phyloP scores from a whole-genome alignment of 108 stramenopile genomes.

The Tribonema minus region DNA sequence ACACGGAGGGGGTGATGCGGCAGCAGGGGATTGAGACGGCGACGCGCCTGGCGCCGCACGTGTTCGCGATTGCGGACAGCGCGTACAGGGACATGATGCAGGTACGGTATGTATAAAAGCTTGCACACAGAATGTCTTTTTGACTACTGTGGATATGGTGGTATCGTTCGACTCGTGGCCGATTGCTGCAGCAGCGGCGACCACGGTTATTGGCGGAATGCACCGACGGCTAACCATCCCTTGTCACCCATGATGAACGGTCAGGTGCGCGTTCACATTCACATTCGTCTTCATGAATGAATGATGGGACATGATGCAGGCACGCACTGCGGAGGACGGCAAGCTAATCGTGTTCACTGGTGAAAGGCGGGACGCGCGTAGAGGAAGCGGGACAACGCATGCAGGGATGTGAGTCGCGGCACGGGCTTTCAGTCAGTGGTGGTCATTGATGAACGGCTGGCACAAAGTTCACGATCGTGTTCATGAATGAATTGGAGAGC shows the following conservation, averaged over 20 bases:
- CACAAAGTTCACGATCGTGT: too few relatives aligned
- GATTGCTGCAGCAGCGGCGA: too few relatives aligned
- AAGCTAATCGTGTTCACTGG: too few relatives aligned
- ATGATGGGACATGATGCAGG: not conserved
- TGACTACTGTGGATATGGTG: too few relatives aligned
- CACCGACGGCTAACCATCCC: too few relatives aligned
- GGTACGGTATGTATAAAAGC: not conserved
- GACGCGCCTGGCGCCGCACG: conserved; percentile 69
- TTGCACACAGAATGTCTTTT: not conserved
- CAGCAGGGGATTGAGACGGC: conserved; percentile 34
- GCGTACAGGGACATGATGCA: conserved; percentile 91
- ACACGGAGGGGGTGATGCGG: conserved; percentile 45
- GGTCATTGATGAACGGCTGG: too few relatives aligned
- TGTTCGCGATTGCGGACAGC: conserved; percentile 84
- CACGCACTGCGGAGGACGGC: not conserved
- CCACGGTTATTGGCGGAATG: too few relatives aligned
- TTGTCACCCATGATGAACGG: not conserved
- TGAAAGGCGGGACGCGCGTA: too few relatives aligned
- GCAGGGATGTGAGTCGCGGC: too few relatives aligned
- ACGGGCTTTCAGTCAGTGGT: too few relatives aligned
- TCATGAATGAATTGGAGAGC: too few relatives aligned
- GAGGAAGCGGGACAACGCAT: too few relatives aligned
- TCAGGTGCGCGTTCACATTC: not conserved
- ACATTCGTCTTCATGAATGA: not conserved
- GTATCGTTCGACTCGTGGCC: not conserved